Percentiles rank a stretch among this genome's conserved stretches.
Evolutionary conservation across 1,284 basidiomycete species (phyloP).

Genomic region (Malassezia cuniculi): DNA sequence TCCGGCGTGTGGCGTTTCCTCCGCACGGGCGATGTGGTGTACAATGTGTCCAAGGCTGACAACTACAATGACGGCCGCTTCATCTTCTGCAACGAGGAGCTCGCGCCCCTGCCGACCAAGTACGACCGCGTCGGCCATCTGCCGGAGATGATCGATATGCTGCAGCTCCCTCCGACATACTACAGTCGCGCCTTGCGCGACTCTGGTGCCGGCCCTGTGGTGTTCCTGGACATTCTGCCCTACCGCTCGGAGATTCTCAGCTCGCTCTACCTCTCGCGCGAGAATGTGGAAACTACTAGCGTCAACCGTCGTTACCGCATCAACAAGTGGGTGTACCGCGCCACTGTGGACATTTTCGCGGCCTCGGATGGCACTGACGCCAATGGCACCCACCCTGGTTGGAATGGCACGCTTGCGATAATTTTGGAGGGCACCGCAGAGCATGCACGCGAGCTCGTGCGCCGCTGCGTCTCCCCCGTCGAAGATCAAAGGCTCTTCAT

Average conservation of each 20-base stretch:
- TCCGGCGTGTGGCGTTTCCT: slow-evolving; percentile 42
- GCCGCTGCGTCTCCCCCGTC: slow-evolving; percentile 17
- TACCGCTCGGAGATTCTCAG: slow-evolving; percentile 41
- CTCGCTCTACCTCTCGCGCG: slow-evolving; percentile 44
- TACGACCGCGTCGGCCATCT: slow-evolving; percentile 46
- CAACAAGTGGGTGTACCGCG: slow-evolving; percentile 46
- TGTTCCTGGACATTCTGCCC: slow-evolving; percentile 41
- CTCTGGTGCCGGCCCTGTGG: slow-evolving; percentile 19
- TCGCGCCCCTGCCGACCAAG: slow-evolving; percentile 39
- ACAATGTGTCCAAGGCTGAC: slow-evolving; percentile 43
- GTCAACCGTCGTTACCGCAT: slow-evolving; percentile 45
- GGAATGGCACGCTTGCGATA: slow-evolving; percentile 30
- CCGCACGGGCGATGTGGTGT: slow-evolving; percentile 45
- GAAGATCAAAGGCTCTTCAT: slow-evolving; percentile 2
- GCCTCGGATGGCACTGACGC: slow-evolving; percentile 18
- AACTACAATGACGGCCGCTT: slow-evolving; percentile 34
- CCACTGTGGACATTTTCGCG: slow-evolving; percentile 26
- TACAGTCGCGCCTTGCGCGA: slow-evolving; percentile 46
- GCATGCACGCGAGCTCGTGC: slow-evolving; percentile 32
- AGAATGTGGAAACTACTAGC: slow-evolving; percentile 42
- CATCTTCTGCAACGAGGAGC: slow-evolving; percentile 45
- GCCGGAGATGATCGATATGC: slow-evolving; percentile 45
- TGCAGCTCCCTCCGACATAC: slow-evolving; percentile 44
- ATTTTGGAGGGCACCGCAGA: slow-evolving; percentile 41
- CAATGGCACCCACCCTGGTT: slow-evolving; percentile 15